Base-by-base conservation (phyloP, 768 basidiomycete species). In the Trametes maxima region DNA sequence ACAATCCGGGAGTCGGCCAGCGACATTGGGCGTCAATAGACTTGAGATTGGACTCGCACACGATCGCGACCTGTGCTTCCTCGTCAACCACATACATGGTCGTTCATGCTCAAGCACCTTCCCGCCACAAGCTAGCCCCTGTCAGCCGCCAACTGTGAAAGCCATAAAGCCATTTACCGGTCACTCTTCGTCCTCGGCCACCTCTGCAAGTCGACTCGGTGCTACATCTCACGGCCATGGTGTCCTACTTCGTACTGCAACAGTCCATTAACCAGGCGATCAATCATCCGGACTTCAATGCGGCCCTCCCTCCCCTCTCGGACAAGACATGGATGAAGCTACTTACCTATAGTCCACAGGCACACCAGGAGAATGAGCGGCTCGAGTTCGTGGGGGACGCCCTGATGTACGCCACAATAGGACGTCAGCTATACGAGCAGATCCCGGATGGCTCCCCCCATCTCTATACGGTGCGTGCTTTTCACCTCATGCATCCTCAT, bases 361-460 rank as follows among this genome's bases (percentile, higher is more conserved):
- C 65, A 0, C 22, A 28, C 10, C 44, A 51, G 3, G 68, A 69
- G 55, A 74, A 75, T 66, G 77, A 82, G 37, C 73, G 79, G 25
- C 58, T 81, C 47, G 81, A 82, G 65, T 82, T 80, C 65, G 63
- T 82, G 13, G 81, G 81, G 5, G 81, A 82, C 56, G 76, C 79
- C 28, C 69, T 79, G 54, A 80, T 82, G 73, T 74, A 79, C 61
- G 75, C 77, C 58, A 69, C 73, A 33, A 69, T 82, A 17, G 76
- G 77, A 12, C 71, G 75, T 44, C 73, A 73, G 56, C 73, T 83
- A 1, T 78, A 76, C 58, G 68, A 67, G 17, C 66, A 68, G 53
- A 50, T 64, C 14, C 73, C 73, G 8, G 42, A 67, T 10, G 73
- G 69, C 10, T 49, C 59, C 11, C 70, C 71, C 6, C 54, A 63